Evolutionary conservation across 169 alveolate species (phyloP), one percentile per base, ranked within the genome.

Genomic region (Toxoplasma gondii): DNA sequence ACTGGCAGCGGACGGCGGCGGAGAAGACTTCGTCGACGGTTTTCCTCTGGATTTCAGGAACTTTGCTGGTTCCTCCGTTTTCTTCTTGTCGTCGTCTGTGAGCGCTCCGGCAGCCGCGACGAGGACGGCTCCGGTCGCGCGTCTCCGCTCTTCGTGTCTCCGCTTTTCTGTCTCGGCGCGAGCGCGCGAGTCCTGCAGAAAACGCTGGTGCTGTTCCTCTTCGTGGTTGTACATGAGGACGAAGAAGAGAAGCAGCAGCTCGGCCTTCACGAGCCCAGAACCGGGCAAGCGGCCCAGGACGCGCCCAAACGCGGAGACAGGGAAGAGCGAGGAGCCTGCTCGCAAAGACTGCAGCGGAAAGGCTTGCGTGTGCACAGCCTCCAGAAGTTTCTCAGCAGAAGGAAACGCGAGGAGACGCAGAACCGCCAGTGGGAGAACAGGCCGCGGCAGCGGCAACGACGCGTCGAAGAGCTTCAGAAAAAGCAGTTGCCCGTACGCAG

Each of bases 181-280:
- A 64, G n/a, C 90, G 38, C 64, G 90, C 17, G 90, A 43, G 17
- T 82, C 94, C 9, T 16, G 64, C 84, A 91, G 54, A 34, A 91
- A 69, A 34, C 91, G 53, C 91, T 19, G 91, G 36, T 69, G 87
- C 69, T 91, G 94, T 41, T 49, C 88, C 19, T 81, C 82, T 64
- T 91, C 91, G 29, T 49, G 87, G 84, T 91, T 91, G 36, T 78
- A 91, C 64, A 53, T 49, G 69, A 91, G 45, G 19, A 91, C 88
- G 91, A 19, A 91, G 44, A 78, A 81, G 70, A 58, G 22, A 45
- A 91, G 70, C 91, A 91, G 91, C 94, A 91, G 53, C 91, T 91
- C 86, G 34, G 94, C 94, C 84, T 91, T 91, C 90, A 41, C 34
- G 31, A 44, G 5, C n/a, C 54, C 67, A 34, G 90, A 34, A 4